Percentiles rank a stretch among this genome's conserved stretches.
Evolutionary conservation across 2,329 filamentous ascomycete species (phyloP).

Genomic region (Alternaria panax): DNA sequence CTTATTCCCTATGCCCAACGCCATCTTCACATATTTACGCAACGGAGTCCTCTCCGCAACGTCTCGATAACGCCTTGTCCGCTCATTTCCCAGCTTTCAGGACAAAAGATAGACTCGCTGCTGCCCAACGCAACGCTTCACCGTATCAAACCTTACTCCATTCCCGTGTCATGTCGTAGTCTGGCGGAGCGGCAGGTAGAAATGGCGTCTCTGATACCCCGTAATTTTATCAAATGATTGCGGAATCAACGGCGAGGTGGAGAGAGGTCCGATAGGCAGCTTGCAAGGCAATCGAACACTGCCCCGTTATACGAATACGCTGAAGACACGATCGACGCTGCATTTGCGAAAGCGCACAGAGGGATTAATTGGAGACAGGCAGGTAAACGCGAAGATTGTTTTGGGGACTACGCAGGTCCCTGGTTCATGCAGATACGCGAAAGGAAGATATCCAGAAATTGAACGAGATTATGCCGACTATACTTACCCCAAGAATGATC

Average conservation of each 20-base stretch:
- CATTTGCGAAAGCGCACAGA: not conserved
- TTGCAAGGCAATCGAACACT: not conserved
- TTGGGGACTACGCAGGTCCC: not conserved
- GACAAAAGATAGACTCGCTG: not conserved
- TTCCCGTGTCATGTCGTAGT: not conserved
- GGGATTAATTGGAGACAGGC: not conserved
- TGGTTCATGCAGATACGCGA: not conserved
- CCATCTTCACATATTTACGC: not conserved
- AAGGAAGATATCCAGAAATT: not conserved
- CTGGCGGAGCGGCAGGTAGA: not conserved
- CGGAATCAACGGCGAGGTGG: not conserved
- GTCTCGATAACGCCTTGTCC: not conserved
- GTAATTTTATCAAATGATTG: slow-evolving; percentile 1
- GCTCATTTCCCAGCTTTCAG: not conserved
- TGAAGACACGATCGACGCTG: not conserved
- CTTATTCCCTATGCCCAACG: not conserved
- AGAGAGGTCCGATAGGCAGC: not conserved
- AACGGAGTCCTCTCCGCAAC: slow-evolving; percentile 7
- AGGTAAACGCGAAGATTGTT: not conserved
- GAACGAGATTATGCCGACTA: not conserved
- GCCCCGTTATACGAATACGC: not conserved
- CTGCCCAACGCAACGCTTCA: slow-evolving; percentile 8
- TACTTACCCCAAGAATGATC: not conserved
- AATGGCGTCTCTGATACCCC: not conserved
- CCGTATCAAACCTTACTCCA: slow-evolving; percentile 4